Percentiles rank a stretch among this genome's conserved stretches.
Evolutionary conservation across 2,329 filamentous ascomycete species (phyloP).

Genomic region (Colletotrichum aenigma): DNA sequence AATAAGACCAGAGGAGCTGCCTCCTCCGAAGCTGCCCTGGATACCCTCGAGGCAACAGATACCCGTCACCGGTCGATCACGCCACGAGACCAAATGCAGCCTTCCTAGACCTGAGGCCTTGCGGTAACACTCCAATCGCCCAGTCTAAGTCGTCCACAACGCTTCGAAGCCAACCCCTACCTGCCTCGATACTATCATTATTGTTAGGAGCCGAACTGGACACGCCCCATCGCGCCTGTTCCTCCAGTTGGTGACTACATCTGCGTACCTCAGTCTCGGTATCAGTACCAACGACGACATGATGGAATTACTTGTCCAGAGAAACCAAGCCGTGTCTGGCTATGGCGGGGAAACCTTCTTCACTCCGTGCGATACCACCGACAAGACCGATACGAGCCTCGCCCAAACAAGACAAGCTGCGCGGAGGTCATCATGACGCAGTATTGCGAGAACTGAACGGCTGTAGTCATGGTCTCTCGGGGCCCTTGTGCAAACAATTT

Average conservation of each 20-base stretch:
- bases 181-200: not conserved
- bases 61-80: not conserved
- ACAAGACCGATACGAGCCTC: not conserved
- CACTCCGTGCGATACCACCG: not conserved
- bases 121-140: not conserved
- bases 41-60: not conserved
- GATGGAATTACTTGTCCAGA: accelerated
- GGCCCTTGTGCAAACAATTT: not conserved
- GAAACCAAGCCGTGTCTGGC: accelerated
- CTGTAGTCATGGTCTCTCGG: not conserved
- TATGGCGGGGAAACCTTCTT: not conserved
- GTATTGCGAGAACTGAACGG: not conserved
- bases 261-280: not conserved
- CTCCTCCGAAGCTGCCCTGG: too few relatives aligned
- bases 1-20: not conserved
- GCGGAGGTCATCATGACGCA: not conserved
- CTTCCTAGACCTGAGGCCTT: not conserved
- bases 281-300: not conserved
- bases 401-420: not conserved
- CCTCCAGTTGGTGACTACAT: accelerated
- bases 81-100: not conserved
- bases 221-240: too few relatives aligned
- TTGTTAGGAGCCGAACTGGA: accelerated
- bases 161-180: not conserved
- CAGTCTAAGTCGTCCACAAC: not conserved